Percentiles rank a stretch among this genome's conserved stretches.
phyloP scores from a whole-genome alignment of 2,329 filamentous ascomycete species.

The Claviceps citrina region DNA sequence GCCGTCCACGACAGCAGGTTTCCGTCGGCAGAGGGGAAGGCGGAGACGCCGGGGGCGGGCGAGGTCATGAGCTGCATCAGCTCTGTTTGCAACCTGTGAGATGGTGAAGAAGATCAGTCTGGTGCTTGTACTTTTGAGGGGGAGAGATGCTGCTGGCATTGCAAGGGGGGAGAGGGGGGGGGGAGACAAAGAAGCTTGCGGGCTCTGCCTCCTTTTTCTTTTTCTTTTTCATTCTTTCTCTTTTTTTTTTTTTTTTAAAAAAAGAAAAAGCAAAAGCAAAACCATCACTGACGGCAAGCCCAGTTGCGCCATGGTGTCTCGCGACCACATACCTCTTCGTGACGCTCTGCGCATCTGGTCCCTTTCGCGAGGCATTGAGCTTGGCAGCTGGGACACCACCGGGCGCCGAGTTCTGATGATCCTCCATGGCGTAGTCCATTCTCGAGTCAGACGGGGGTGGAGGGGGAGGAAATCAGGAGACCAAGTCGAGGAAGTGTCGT shows the following conservation, averaged over 20 bases:
- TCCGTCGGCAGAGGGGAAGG: conserved; percentile 80
- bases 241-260: too few relatives aligned
- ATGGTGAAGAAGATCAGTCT: not conserved
- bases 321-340: conserved; percentile 49
- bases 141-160: too few relatives aligned
- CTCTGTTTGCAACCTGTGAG: conserved; percentile 73
- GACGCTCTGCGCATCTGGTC: conserved; percentile 55
- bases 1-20: conserved; percentile 88
- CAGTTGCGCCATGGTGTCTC: not conserved
- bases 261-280: too few relatives aligned
- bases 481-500: not conserved
- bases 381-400: conserved; percentile 47
- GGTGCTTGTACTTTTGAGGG: too few relatives aligned
- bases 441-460: not conserved
- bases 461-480: not conserved
- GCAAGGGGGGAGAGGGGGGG: too few relatives aligned
- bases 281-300: too few relatives aligned
- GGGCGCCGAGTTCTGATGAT: conserved; percentile 53
- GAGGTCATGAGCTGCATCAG: conserved; percentile 98
- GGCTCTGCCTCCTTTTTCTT: not conserved
- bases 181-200: not conserved
- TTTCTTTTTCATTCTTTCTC: too few relatives aligned
- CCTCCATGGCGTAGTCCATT: conserved; percentile 32
- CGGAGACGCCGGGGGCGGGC: conserved; percentile 80
- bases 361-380: conserved; percentile 39